These are phyloP conservation scores for Penicillium chermesinum DNA, from an alignment of 495 filamentous ascomycete species.

Conservation along the genomic window DNA sequence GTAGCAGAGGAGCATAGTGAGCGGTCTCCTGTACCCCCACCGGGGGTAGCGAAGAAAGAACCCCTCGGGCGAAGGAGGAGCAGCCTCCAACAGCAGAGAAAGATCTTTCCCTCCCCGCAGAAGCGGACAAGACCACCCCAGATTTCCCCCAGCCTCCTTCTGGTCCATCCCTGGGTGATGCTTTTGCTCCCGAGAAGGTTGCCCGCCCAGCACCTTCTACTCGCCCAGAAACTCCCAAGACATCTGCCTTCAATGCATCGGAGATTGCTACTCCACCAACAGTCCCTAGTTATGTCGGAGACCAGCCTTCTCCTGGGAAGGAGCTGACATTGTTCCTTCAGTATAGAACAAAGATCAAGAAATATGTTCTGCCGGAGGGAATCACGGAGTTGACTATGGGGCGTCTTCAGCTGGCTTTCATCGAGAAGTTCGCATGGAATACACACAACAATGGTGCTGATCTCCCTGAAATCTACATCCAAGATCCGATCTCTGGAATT, in stretches of 20 bases:
- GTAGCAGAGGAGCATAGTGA: slow-evolving; percentile 40
- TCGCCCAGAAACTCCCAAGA: slow-evolving; percentile 34
- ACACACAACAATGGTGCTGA: slow-evolving; percentile 91
- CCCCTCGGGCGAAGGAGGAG: slow-evolving; percentile 54
- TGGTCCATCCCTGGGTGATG: slow-evolving; percentile 31
- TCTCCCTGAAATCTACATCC: slow-evolving; percentile 94
- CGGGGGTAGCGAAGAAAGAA: slow-evolving; percentile 39
- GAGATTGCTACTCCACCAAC: slow-evolving; percentile 37
- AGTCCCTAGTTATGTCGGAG: slow-evolving; percentile 52
- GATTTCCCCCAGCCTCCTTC: slow-evolving; percentile 35
- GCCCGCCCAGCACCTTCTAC: slow-evolving; percentile 25
- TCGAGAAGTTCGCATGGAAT: slow-evolving; percentile 98
- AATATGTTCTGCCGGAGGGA: slow-evolving; percentile 83
- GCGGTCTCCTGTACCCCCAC: slow-evolving; percentile 25
- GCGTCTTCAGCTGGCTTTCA: slow-evolving; percentile 91
- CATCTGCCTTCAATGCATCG: slow-evolving; percentile 21
- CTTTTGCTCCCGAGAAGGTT: slow-evolving; percentile 48
- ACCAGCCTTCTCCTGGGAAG: slow-evolving; percentile 73
- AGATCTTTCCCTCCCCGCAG: slow-evolving; percentile 14
- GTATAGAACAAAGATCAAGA: slow-evolving; percentile 95
- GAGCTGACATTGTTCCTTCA: slow-evolving; percentile 95
- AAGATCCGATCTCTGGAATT: slow-evolving; percentile 90
- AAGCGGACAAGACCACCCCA: slow-evolving; percentile 15
- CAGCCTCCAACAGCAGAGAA: slow-evolving; percentile 46
- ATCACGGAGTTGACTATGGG: slow-evolving; percentile 77